Conservation (phyloP, 2,329 filamentous ascomycete genomes). For the Scedosporium apiospermum region DNA sequence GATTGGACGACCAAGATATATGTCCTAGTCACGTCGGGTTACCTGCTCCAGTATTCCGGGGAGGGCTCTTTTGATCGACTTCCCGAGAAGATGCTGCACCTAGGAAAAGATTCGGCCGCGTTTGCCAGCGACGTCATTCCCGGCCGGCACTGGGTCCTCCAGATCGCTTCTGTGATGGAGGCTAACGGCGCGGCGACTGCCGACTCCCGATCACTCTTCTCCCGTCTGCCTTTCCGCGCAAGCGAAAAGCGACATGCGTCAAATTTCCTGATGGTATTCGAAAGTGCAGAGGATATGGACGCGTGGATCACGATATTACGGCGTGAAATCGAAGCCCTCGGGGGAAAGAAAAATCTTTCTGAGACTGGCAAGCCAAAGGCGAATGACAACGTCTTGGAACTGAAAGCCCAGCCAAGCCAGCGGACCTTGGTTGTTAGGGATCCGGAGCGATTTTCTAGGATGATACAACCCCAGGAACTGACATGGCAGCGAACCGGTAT, state of each 20-base stretch:
- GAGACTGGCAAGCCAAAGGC: slow-evolving; percentile 47
- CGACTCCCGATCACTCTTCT: slow-evolving; percentile 53
- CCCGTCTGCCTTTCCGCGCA: slow-evolving; percentile 52
- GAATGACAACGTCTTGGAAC: slow-evolving; percentile 23
- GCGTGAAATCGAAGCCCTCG: slow-evolving; percentile 59
- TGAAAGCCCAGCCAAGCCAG: slow-evolving; percentile 32
- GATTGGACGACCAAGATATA: slow-evolving; percentile 67
- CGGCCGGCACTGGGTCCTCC: slow-evolving; percentile 70
- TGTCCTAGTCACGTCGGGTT: slow-evolving; percentile 60
- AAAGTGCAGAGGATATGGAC: slow-evolving; percentile 66
- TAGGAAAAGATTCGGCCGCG: slow-evolving; percentile 66
- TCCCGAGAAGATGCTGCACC: slow-evolving; percentile 63
- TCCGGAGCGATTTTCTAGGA: slow-evolving; percentile 33
- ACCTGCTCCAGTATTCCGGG: slow-evolving; percentile 64
- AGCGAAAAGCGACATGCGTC: slow-evolving; percentile 47
- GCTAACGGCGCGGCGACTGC: slow-evolving; percentile 40
- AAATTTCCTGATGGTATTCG: slow-evolving; percentile 64
- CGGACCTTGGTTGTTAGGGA: slow-evolving; percentile 38
- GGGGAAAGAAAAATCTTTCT: slow-evolving; percentile 54
- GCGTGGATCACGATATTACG: slow-evolving; percentile 62
- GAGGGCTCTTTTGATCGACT: slow-evolving; percentile 61
- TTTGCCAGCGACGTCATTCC: slow-evolving; percentile 75
- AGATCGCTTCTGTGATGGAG: slow-evolving; percentile 59
- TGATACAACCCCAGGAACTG: slow-evolving; percentile 24
- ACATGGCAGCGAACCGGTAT: slow-evolving; percentile 16